Evolutionary conservation across 805 yeast genomes (phyloP).

Genomic region (Saccharomycopsis javanensis): DNA sequence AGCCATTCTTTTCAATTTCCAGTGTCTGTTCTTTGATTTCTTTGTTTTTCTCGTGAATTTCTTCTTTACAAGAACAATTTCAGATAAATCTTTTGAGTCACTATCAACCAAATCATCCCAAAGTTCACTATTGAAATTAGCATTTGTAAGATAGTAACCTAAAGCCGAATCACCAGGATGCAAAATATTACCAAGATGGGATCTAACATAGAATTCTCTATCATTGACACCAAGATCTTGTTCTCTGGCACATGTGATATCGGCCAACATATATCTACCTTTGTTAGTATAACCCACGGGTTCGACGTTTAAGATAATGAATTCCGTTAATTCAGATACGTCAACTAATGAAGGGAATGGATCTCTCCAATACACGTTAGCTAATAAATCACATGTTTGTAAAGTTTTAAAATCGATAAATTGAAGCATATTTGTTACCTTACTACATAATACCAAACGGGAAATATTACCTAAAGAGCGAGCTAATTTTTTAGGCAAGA

Average conservation of each 20-base stretch:
- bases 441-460: slow-evolving; percentile 75
- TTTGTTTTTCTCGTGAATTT: slow-evolving; percentile 70
- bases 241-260: slow-evolving; percentile 83
- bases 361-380: slow-evolving; percentile 68
- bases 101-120: slow-evolving; percentile 55
- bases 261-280: slow-evolving; percentile 80
- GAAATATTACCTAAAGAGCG: slow-evolving; percentile 73
- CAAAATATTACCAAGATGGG: slow-evolving; percentile 87
- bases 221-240: slow-evolving; percentile 83
- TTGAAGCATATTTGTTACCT: slow-evolving; percentile 73
- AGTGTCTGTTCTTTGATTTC: slow-evolving; percentile 67
- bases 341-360: slow-evolving; percentile 75
- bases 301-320: slow-evolving; percentile 87
- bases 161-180: slow-evolving; percentile 95
- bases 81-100: slow-evolving; percentile 59
- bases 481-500: slow-evolving; percentile 82
- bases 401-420: slow-evolving; percentile 78
- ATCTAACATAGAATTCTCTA: slow-evolving; percentile 69
- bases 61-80: slow-evolving; percentile 83
- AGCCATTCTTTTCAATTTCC: slow-evolving; percentile 97
- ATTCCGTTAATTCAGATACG: slow-evolving; percentile 69
- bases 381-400: slow-evolving; percentile 63
- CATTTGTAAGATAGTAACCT: slow-evolving; percentile 79
- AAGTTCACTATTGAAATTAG: slow-evolving; percentile 81
- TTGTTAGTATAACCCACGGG: slow-evolving; percentile 66